Conservation (phyloP, 2,329 filamentous ascomycete genomes). For the Lomentospora prolificans region DNA sequence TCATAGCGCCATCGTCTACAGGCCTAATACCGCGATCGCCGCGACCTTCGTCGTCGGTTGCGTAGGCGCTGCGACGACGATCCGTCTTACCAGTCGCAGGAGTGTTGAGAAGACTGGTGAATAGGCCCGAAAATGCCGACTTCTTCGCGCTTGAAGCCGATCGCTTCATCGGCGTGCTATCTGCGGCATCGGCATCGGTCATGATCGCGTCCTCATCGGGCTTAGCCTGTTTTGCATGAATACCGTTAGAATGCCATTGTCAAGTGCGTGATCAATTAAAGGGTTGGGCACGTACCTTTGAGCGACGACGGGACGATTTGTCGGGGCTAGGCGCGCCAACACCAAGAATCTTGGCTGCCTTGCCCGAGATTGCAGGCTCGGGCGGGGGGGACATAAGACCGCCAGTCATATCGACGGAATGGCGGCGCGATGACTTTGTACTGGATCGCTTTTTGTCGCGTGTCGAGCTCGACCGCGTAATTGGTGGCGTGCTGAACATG, state of each 20-base stretch:
- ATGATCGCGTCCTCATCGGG: slow-evolving; percentile 31
- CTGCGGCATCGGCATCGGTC: slow-evolving; percentile 23
- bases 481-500: slow-evolving; percentile 58
- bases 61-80: slow-evolving; percentile 40
- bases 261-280: background rate
- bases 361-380: slow-evolving; percentile 59
- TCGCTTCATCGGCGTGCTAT: slow-evolving; percentile 24
- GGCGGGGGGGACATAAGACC: slow-evolving; percentile 64
- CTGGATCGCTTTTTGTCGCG: slow-evolving; percentile 50
- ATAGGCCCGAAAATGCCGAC: slow-evolving; percentile 47
- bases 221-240: background rate
- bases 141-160: slow-evolving; percentile 34
- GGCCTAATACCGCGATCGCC: slow-evolving; percentile 37
- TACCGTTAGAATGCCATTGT: background rate
- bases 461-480: slow-evolving; percentile 60
- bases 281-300: slow-evolving; percentile 13
- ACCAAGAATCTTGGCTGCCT: slow-evolving; percentile 70
- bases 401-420: slow-evolving; percentile 51
- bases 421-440: slow-evolving; percentile 54
- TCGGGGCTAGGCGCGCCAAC: slow-evolving; percentile 28
- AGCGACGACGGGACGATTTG: slow-evolving; percentile 24
- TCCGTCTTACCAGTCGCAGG: slow-evolving; percentile 21
- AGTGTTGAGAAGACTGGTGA: slow-evolving; percentile 47
- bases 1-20: slow-evolving; percentile 35
- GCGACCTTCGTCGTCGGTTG: slow-evolving; percentile 40